Percentiles rank a stretch among this genome's conserved stretches.
These are phyloP conservation scores for Podospora pseudocomata DNA, from an alignment of 495 filamentous ascomycete species.

Conservation along the genomic window DNA sequence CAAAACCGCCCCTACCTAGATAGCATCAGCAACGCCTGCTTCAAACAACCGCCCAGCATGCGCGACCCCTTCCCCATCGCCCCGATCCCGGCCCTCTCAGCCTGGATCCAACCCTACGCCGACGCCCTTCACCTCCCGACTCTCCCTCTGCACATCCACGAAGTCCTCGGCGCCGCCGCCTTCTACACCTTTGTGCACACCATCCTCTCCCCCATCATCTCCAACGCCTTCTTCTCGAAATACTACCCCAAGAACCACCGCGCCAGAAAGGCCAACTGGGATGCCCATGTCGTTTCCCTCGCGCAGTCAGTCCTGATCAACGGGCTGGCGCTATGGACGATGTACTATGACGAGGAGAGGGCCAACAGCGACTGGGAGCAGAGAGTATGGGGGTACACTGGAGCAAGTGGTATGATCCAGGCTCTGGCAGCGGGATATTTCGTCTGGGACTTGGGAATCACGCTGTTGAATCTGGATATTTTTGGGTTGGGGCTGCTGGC, in stretches of 20 bases:
- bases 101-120: conserved; percentile 55
- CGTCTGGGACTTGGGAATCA: conserved; percentile 83
- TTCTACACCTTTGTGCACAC: conserved; percentile 75
- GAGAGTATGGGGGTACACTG: conserved; percentile 89
- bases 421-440: conserved; percentile 92
- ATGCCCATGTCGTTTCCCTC: conserved; percentile 94
- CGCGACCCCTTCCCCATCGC: conserved; percentile 68
- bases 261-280: conserved; percentile 84
- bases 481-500: conserved; percentile 89
- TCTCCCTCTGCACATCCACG: conserved; percentile 83
- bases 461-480: conserved; percentile 63
- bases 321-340: conserved; percentile 73
- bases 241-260: conserved; percentile 64
- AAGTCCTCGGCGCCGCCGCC: conserved; percentile 68
- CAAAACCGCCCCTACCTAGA: too few relatives aligned
- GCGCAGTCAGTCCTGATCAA: conserved; percentile 81
- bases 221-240: conserved; percentile 62
- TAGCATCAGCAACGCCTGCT: background rate
- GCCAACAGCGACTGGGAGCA: conserved; percentile 64
- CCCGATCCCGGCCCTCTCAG: conserved; percentile 50
- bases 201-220: conserved; percentile 71
- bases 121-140: conserved; percentile 60
- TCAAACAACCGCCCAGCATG: conserved; percentile 38
- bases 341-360: conserved; percentile 74
- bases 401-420: conserved; percentile 74